Evolutionary conservation across 208 protist species (phyloP).

Genomic region (Pavlovales sp.): DNA sequence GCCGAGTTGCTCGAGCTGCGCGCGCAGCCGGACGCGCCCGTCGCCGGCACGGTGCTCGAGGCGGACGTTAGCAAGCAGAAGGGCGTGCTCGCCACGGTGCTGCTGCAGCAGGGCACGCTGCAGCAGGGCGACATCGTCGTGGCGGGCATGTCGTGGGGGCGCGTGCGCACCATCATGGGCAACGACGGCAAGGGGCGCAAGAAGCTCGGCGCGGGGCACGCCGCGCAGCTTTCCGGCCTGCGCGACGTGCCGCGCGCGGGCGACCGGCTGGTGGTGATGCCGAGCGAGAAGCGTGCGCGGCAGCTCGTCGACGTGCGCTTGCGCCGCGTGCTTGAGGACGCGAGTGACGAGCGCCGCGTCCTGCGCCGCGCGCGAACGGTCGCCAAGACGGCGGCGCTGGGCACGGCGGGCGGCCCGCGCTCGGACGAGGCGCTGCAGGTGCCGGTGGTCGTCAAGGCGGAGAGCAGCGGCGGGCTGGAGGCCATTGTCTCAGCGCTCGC

Average conservation of each 20-base stretch:
- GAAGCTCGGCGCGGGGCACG: background rate
- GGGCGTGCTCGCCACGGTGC: slow-evolving; percentile 45
- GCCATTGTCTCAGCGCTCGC: background rate
- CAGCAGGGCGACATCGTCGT: slow-evolving; percentile 60
- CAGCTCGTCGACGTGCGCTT: background rate
- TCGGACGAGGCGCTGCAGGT: background rate
- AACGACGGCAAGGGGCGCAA: background rate
- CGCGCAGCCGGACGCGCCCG: slow-evolving; percentile 67
- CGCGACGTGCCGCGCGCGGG: background rate
- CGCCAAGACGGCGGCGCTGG: background rate
- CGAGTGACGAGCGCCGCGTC: background rate
- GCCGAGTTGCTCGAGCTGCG: slow-evolving; percentile 80
- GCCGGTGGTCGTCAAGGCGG: background rate
- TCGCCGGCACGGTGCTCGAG: slow-evolving; percentile 83
- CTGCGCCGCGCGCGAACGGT: background rate
- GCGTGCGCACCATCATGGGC: background rate
- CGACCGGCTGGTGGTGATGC: background rate
- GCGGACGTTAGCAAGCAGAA: slow-evolving; percentile 33
- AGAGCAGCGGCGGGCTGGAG: background rate
- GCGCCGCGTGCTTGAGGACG: background rate
- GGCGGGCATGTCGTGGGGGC: slow-evolving; percentile 53
- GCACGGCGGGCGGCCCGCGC: too few species aligned
- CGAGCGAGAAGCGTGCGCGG: background rate
- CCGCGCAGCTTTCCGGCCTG: background rate
- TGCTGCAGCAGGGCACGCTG: slow-evolving; percentile 54